Percentiles rank a stretch among this genome's conserved stretches.
Evolutionary conservation across 768 basidiomycete genomes (phyloP).

Genomic region (Suillus clintonianus): DNA sequence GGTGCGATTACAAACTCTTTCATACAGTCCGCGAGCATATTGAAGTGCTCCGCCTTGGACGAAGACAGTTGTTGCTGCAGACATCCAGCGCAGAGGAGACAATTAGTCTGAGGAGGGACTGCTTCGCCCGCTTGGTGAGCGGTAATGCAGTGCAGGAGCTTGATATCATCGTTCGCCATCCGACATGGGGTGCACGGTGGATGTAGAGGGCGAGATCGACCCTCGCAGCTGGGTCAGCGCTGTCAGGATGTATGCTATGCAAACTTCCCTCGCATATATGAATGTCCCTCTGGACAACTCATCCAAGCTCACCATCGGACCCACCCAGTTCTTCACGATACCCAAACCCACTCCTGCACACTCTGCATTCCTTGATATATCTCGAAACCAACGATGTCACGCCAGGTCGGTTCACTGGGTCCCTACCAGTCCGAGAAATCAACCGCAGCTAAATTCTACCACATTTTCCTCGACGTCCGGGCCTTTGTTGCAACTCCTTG

Average conservation of each 20-base stretch:
- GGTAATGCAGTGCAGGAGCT: slow-evolving; percentile 91
- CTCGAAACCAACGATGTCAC: slow-evolving; percentile 32
- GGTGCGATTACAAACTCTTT: slow-evolving; percentile 89
- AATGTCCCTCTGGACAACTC: slow-evolving; percentile 48
- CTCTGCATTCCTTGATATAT: slow-evolving; percentile 68
- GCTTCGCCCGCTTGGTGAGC: slow-evolving; percentile 82
- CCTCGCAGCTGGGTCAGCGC: slow-evolving; percentile 85
- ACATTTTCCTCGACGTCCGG: slow-evolving; percentile 89
- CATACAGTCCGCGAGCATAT: slow-evolving; percentile 85
- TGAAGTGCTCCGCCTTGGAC: slow-evolving; percentile 87
- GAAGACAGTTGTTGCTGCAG: slow-evolving; percentile 85
- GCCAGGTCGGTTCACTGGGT: slow-evolving; percentile 38
- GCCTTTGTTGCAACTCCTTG: slow-evolving; percentile 93
- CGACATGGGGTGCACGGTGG: slow-evolving; percentile 88
- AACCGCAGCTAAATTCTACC: slow-evolving; percentile 75
- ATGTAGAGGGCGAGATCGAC: slow-evolving; percentile 82
- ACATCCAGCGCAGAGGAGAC: slow-evolving; percentile 91
- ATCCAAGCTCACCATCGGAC: slow-evolving; percentile 34
- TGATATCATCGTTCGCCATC: slow-evolving; percentile 96
- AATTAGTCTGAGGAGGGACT: slow-evolving; percentile 75
- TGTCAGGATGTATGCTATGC: slow-evolving; percentile 90
- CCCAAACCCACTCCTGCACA: slow-evolving; percentile 63
- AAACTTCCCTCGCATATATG: slow-evolving; percentile 78
- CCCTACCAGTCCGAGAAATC: slow-evolving; percentile 33
- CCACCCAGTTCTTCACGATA: slow-evolving; percentile 48